Evolutionary conservation across 805 yeast species (phyloP).

Genomic region (Teunomyces gatunensis): DNA sequence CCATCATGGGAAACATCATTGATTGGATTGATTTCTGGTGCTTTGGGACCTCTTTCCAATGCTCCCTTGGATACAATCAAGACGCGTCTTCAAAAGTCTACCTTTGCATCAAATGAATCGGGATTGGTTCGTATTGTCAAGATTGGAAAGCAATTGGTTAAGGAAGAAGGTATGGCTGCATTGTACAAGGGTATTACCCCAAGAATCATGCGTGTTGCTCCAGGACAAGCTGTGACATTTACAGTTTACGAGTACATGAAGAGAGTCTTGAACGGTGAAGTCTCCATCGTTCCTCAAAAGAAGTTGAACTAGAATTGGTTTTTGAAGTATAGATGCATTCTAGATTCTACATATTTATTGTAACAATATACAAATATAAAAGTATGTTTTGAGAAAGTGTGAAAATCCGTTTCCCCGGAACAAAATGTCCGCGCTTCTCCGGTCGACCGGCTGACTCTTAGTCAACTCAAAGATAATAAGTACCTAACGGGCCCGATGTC

Average conservation of each 20-base stretch:
- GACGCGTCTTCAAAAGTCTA: slow-evolving; percentile 92
- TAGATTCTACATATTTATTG: not conserved
- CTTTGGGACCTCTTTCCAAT: slow-evolving; percentile 95
- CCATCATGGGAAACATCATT: slow-evolving; percentile 94
- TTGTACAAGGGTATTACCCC: slow-evolving; percentile 97
- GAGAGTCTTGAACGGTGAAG: slow-evolving; percentile 47
- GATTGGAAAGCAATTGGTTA: slow-evolving; percentile 76
- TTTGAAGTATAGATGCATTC: not conserved
- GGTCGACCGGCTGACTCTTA: not conserved
- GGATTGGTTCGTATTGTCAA: slow-evolving; percentile 76
- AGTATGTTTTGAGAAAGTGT: not conserved
- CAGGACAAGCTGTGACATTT: slow-evolving; percentile 98
- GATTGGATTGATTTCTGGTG: slow-evolving; percentile 92
- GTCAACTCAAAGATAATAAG: not conserved
- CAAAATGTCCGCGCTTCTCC: not conserved
- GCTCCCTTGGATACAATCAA: slow-evolving; percentile 97
- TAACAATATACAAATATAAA: not conserved
- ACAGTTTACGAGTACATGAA: slow-evolving; percentile 92
- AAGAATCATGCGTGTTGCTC: slow-evolving; percentile 98
- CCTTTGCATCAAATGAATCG: slow-evolving; percentile 61
- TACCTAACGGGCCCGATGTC: not conserved
- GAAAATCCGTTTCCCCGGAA: not conserved
- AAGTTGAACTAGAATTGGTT: slow-evolving; percentile 14
- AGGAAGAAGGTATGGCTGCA: slow-evolving; percentile 74
- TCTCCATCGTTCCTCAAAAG: slow-evolving; percentile 14